Evolutionary conservation across 1,139 yeast genomes (phyloP).

Genomic region (Taphrina wiesneri): DNA sequence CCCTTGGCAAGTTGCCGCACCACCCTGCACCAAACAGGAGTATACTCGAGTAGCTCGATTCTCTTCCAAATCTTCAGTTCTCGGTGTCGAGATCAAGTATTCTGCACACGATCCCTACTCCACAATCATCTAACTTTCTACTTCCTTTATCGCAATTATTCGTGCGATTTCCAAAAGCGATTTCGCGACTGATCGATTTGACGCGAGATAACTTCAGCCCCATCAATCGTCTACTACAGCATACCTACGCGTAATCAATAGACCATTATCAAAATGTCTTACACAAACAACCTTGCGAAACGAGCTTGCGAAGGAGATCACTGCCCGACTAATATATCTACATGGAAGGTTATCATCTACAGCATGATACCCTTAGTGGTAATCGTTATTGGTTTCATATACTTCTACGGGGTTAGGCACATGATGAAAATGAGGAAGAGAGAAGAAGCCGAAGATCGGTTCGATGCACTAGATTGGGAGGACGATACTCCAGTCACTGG

Average conservation of each 20-base stretch:
- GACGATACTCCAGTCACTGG: neutral
- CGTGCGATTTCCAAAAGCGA: neutral
- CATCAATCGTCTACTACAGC: neutral
- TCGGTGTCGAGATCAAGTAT: too few relatives aligned
- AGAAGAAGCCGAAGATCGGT: conserved; percentile 12
- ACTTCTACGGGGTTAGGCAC: conserved; percentile 15
- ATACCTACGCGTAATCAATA: neutral
- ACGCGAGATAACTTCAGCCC: neutral
- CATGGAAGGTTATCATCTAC: conserved; percentile 6
- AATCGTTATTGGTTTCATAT: neutral
- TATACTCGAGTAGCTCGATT: too few relatives aligned
- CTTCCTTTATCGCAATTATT: neutral
- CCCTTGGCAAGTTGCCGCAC: neutral
- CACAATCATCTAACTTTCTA: neutral
- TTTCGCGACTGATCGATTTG: neutral
- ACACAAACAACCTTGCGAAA: neutral
- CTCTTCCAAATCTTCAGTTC: too few relatives aligned
- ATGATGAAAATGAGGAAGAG: conserved; percentile 5
- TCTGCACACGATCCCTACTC: neutral
- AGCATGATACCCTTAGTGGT: neutral
- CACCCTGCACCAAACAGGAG: neutral
- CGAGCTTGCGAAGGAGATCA: conserved; percentile 3
- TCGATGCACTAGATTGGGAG: conserved; percentile 14
- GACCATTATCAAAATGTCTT: neutral
- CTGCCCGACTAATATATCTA: neutral